Evolutionary conservation across 768 basidiomycete species (phyloP), one percentile per base, ranked within the genome.

Genomic region (Termitomyces sp.): DNA sequence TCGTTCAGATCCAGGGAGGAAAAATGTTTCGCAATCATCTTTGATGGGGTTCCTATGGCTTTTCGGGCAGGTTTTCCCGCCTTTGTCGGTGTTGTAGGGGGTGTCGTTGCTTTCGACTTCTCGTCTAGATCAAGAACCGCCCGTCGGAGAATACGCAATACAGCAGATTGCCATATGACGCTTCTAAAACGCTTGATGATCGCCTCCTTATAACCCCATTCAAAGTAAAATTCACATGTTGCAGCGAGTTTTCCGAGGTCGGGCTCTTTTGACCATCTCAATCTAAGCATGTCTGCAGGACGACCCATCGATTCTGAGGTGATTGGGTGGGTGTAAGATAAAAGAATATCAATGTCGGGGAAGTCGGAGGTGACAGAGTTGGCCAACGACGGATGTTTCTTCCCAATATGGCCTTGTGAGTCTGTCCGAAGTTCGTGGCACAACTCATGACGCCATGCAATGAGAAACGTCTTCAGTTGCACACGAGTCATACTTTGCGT

Each of bases 111-210:
- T 28, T 4, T 45, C 14, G 22, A 40, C 44, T 43, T 64, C 5
- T 58, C 66, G 53, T 87, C 83, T 9, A 67, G 48, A 41, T 84
- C 74, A 24, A 91, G 57, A 1, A 80, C 80, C 2, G 75, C 78
- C 7, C 86, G 78, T n/a, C 91, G 77, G 26, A 95, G 70, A 24
- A 85, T 82, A 37, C 90, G 79, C 50, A 90, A 72, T 8, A 90
- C 77, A 11, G 83, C 80, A 0, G 85, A 82, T 15, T 83, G 83
- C 88, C 93, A 97, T 17, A 94, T 77, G 3, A 92, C 80, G 0
- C 84, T 89, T 64, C 89, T 77, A 65, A 95, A 93, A 11, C 91
- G 84, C 60, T 90, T 90, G 60, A 90, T 78, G 53, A 96, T 90
- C 2, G 83, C 75, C 46, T 91, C 87, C 62, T 78, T 85, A 48